Percentiles rank a stretch among this genome's conserved stretches.
Conservation (phyloP, 73 alveolate genomes). For the Paramecium pentaurelia region DNA sequence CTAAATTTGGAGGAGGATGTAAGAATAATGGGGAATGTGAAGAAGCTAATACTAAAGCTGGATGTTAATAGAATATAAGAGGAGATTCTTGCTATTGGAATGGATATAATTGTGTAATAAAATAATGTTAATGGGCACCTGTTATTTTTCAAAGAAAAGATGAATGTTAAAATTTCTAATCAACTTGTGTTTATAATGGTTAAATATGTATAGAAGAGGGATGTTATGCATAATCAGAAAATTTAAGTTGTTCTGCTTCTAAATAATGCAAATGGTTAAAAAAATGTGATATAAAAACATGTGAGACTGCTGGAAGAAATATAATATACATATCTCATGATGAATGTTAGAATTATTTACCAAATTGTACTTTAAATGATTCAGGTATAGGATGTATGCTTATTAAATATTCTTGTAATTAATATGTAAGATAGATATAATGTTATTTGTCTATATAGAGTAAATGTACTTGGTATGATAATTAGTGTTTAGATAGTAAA, state of each 20-base stretch:
- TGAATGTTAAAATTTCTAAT: neutral
- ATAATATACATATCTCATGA: neutral
- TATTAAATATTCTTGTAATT: neutral
- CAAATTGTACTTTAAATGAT: neutral
- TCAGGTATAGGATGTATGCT: constrained; percentile 21
- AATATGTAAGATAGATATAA: neutral
- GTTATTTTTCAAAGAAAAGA: neutral
- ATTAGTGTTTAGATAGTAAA: neutral
- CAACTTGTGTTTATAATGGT: neutral
- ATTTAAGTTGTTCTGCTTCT: neutral
- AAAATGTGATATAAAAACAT: neutral
- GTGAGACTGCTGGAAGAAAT: neutral
- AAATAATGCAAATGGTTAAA: neutral
- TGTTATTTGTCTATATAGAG: neutral
- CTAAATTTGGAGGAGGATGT: neutral
- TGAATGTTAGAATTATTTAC: neutral
- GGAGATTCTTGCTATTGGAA: neutral
- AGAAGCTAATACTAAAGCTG: neutral
- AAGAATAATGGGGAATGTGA: neutral
- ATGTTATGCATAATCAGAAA: neutral
- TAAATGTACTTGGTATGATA: neutral
- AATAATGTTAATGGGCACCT: constrained; percentile 33
- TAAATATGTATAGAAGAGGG: neutral
- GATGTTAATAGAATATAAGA: neutral
- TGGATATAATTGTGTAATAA: neutral